Evolutionary conservation across 2,329 filamentous ascomycete genomes (phyloP), one percentile per base, ranked within the genome.

Genomic region (Cladosporium phlei): DNA sequence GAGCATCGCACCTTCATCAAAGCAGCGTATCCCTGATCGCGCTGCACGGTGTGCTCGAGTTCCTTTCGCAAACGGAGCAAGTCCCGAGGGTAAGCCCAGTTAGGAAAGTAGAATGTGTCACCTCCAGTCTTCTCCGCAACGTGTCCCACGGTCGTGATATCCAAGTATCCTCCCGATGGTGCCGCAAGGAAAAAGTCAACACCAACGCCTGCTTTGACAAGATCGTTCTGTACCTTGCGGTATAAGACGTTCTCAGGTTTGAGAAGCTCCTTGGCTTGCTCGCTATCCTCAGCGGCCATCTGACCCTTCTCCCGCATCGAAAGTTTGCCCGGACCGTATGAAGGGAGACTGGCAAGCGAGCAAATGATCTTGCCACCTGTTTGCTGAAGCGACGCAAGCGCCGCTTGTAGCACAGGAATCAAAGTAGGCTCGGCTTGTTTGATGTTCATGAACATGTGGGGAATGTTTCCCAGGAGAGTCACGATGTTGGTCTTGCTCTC

Each of bases 1-100:
- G 90, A 96, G 71, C 93, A 98, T 52, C 93, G 85, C 48, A 98
- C 91, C 74, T 98, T 98, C 88, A 98, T 94, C 57, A 98, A 73
- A 16, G 89, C 89, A 68, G 96, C 91, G 71, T 88, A 97, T 17
- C 93, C 93, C 37, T 91, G 95, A 66, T 96, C 90, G 52, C 93
- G 79, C 2, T 83, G 89, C 22, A 96, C 81, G 0, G 87, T 82
- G 61, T 96, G 91, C 55, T 83, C 80, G 54, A 98, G 82, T 69
- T 98, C 93, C 38, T 85, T 79, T 2, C 84, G 85, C 29, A 98
- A 71, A 70, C 91, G 94, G 47, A 87, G 76, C 33, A 84, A 82
- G 66, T 98, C 93, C 28, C 93, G 81, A 6, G 86, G 86, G 6
- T 85, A 82, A 49, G 95, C 83, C 71, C 95, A 98, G 66, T 97